Evolutionary conservation across 2,329 filamentous ascomycete genomes (phyloP).

Genomic region (Ilyonectria mors-panacis): DNA sequence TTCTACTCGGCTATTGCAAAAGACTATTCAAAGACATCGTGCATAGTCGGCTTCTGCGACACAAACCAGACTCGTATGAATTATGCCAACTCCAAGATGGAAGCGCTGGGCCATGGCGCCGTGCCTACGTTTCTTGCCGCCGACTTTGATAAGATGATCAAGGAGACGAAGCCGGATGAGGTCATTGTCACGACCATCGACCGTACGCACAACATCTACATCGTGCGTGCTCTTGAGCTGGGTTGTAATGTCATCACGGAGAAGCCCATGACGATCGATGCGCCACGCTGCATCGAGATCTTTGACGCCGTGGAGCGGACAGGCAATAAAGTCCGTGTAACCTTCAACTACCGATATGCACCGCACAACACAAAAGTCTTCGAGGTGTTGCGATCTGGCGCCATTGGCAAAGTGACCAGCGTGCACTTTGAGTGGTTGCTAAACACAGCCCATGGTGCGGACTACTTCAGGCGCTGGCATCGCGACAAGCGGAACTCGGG

Average conservation of each 20-base stretch:
- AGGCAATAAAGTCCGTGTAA: constrained; percentile 66
- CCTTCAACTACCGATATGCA: constrained; percentile 76
- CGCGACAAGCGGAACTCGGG: constrained; percentile 73
- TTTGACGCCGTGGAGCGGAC: constrained; percentile 49
- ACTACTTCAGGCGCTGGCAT: constrained; percentile 76
- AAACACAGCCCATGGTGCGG: constrained; percentile 73
- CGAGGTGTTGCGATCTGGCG: constrained; percentile 66
- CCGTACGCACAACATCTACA: constrained; percentile 73
- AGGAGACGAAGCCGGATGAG: constrained; percentile 70
- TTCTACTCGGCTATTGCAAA: constrained; percentile 72
- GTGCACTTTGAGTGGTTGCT: constrained; percentile 77
- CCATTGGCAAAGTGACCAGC: constrained; percentile 69
- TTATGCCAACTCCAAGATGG: constrained; percentile 67
- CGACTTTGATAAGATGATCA: constrained; percentile 72
- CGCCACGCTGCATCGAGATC: constrained; percentile 67
- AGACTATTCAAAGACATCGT: constrained; percentile 65
- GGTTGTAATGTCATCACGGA: constrained; percentile 75
- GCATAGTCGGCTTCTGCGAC: constrained; percentile 71
- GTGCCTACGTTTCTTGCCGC: constrained; percentile 69
- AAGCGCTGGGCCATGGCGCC: constrained; percentile 59
- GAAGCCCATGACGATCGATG: constrained; percentile 77
- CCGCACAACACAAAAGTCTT: constrained; percentile 75
- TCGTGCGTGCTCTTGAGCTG: constrained; percentile 70
- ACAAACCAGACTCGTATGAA: constrained; percentile 73
- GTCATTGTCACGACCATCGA: constrained; percentile 76